Base-by-base conservation (phyloP, 371 early-diverging fungal species). In the Lichtheimia hyalospora region DNA sequence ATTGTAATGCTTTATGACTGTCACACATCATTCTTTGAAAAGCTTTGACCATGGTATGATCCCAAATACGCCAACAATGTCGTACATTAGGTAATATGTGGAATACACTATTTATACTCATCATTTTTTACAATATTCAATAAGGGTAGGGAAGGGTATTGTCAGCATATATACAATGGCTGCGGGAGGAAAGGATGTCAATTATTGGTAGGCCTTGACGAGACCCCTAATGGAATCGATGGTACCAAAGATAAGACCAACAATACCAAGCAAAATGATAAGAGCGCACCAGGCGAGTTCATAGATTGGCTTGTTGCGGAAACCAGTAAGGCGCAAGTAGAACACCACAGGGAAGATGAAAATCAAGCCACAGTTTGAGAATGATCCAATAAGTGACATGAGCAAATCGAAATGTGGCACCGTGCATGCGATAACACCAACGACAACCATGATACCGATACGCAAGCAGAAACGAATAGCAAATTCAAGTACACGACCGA, bases 291-390 rank as follows among this genome's bases (percentile, higher is more conserved):
- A 76, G 6, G 70, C 62, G 44, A 87, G 75, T 63, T 90, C 90
- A 34, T 67, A 57, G 41, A 73, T 54, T 7, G 82, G 67, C 20
- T 91, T 84, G 28, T 68, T 77, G 20, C 75, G 61, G 64, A 84
- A 66, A n/a, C 89, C 88, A 71, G 84, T 92, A 7, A 95, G 69
- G 57, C 84, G 82, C 39, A 89, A 67, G 67, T 93, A 90, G 66
- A 86, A 92, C 7, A 88, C 61, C 12, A 92, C 79, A 3, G 96
- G 96, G 63, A 94, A 83, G 15, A 94, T 86, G 67, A 94, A 94
- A 27, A 92, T 89, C 43, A 91, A 77, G 65, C 86, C 70, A 56
- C 88, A 89, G 50, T 88, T 89, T n/a, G 88, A 82, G 43, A 93
- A 68, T 2, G 94, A 89, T 27, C 96, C 96, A 40, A 95, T 63